Conservation (phyloP, 2,329 filamentous ascomycete genomes). For the Blumeria graminis region DNA sequence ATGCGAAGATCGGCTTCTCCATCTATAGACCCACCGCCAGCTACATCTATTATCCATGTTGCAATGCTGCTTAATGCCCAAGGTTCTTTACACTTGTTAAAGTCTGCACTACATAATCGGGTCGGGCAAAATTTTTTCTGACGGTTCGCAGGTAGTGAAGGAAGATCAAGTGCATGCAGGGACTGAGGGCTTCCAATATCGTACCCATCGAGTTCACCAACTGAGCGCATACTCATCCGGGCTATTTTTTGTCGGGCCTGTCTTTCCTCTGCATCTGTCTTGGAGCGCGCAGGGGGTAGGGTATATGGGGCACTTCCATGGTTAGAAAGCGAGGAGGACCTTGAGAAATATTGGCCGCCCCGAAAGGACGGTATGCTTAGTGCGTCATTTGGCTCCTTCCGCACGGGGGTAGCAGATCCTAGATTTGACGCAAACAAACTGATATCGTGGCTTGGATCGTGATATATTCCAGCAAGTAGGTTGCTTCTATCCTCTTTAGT, state of each 20-base stretch:
- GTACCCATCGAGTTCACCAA: slow-evolving; percentile 29
- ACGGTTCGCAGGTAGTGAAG: slow-evolving; percentile 54
- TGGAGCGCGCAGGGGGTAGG: slow-evolving; percentile 65
- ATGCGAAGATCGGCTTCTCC: slow-evolving; percentile 73
- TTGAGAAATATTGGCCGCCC: slow-evolving; percentile 25
- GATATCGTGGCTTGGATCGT: slow-evolving; percentile 18
- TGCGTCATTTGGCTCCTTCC: too few relatives aligned
- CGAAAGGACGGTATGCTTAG: slow-evolving; percentile 6
- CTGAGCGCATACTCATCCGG: slow-evolving; percentile 26
- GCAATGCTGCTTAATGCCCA: slow-evolving; percentile 86
- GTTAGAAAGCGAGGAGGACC: slow-evolving; percentile 63
- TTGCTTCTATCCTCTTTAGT: slow-evolving; percentile 22
- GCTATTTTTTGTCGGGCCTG: slow-evolving; percentile 28
- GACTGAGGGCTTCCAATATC: slow-evolving; percentile 26
- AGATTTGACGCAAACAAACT: too few relatives aligned
- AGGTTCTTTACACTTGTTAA: slow-evolving; percentile 64
- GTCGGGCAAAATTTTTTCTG: slow-evolving; percentile 67
- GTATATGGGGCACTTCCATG: slow-evolving; percentile 61
- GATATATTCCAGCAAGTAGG: slow-evolving; percentile 34
- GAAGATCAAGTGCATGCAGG: slow-evolving; percentile 52
- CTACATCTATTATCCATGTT: slow-evolving; percentile 67
- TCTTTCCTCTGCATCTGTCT: slow-evolving; percentile 63
- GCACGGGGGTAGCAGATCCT: too few relatives aligned
- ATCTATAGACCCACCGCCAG: slow-evolving; percentile 27
- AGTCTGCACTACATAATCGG: slow-evolving; percentile 60